Evolutionary conservation across 176 grass and related monocot genomes (phyloP), one percentile per base, ranked within the genome.

Genomic region (Lolium rigidum): DNA sequence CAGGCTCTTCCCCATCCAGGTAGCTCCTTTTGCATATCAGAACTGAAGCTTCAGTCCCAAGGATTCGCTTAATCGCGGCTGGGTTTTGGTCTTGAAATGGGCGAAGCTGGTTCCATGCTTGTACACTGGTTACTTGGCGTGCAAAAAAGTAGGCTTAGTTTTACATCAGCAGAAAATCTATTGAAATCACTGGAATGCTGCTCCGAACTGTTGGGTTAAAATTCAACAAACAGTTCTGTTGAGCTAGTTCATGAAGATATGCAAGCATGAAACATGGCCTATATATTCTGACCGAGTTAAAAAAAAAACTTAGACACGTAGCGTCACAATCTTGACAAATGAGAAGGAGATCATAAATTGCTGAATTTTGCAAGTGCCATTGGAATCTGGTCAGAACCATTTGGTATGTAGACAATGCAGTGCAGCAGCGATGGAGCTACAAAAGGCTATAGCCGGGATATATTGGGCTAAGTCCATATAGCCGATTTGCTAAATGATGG

Each of bases 1-100:
- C 82, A 94, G 80, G 92, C 94, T 99, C 63, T 99, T 99, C 70
- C 97, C 97, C 38, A 99, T 99, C 86, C 94, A 96, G 94, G 97
- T 99, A 49, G 60, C 13, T 13, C 22, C 18, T 47, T 10, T 79
- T 70, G 11, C 43, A 28, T 25, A 7, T 2, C 38, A 10, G 0
- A 31, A 38, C 48, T n/a, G 7, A 46, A 41, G 16, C 5, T 55
- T 6, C 4, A 9, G 48, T 11, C 14, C 18, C 3, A 16, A 66
- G 12, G 59, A 16, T 76, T 65, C 17, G 84, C 58, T 35, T 79
- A 21, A 59, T 80, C 39, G 12, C 5, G 57, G 68, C 50, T 20
- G 61, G 16, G 58, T 62, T 70, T 46, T 4, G 41, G 6, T 66
- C 63, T 71, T 5, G 17, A 82, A 87, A 5, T 38, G 79, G 74